Evolutionary conservation across 208 protist genomes (phyloP).

Genomic region (Herpetomonas tarakana): DNA sequence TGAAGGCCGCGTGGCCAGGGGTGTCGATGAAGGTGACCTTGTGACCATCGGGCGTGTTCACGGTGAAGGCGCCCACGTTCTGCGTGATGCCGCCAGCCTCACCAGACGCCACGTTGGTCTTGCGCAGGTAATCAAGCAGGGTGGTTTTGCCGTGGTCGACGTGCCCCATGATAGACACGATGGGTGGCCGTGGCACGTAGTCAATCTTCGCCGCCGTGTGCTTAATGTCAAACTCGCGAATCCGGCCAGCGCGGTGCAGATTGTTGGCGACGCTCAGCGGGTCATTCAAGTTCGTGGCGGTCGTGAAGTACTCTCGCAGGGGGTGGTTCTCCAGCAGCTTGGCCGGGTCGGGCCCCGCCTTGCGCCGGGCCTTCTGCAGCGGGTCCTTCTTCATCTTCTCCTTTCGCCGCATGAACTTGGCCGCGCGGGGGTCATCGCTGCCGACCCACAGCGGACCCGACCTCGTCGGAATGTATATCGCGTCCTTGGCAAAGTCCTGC

Average conservation of each 20-base stretch:
- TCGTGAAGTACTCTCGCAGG: constrained; percentile 84
- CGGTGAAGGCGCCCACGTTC: constrained; percentile 93
- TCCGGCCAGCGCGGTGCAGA: constrained; percentile 70
- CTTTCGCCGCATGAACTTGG: constrained; percentile 64
- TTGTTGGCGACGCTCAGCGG: constrained; percentile 78
- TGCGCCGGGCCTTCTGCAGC: constrained; percentile 68
- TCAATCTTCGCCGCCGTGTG: constrained; percentile 74
- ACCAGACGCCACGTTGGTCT: constrained; percentile 87
- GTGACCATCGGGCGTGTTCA: constrained; percentile 35
- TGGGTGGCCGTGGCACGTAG: constrained; percentile 81
- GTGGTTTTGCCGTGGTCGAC: constrained; percentile 99
- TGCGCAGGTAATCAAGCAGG: constrained; percentile 94
- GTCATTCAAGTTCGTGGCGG: constrained; percentile 74
- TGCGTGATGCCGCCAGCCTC: constrained; percentile 99
- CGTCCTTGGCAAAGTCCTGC: constrained; percentile 88
- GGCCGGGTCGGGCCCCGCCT: constrained; percentile 68
- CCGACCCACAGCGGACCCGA: constrained; percentile 85
- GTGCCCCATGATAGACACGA: constrained; percentile 99
- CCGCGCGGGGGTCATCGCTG: constrained; percentile 75
- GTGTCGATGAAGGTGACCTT: constrained; percentile 98
- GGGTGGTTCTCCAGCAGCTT: constrained; percentile 82
- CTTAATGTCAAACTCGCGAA: constrained; percentile 85
- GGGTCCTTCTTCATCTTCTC: constrained; percentile 86
- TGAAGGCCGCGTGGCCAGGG: constrained; percentile 96
- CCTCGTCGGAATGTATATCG: constrained; percentile 81